Evolutionary conservation across 2,329 filamentous ascomycete genomes (phyloP), one percentile per base, ranked within the genome.

Genomic region (Xylaria sp.): DNA sequence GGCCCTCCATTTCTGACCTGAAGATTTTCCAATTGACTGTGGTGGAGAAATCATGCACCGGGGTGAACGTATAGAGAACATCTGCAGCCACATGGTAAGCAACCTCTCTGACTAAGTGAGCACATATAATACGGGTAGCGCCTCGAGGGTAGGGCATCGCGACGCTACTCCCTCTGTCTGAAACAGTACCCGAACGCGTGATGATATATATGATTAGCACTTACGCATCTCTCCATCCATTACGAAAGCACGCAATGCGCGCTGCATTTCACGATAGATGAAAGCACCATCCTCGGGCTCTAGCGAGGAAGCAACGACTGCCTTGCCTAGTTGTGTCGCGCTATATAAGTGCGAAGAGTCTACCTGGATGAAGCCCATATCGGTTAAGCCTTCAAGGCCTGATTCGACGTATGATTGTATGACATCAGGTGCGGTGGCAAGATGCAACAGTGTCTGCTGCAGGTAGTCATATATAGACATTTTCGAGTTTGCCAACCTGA

Each of bases 281-380:
- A 91, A 92, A 1, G 90, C 71, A 0, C 89, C 89, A 62, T 92
- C 89, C 54, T 90, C 87, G 0, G 88, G 89, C 46, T 88, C 83
- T 34, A 92, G 80, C 1, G 86, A 85, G 2, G 89, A 90, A 8
- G 85, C 83, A 20, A 92, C 88, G 20, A 90, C 83, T 2, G 89
- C 89, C 59, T 80, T 83, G 17, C 89, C 89, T 2, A 92, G 73
- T 44, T 79, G 78, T 0, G 88, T 91, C 1, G 87, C 79, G 38
- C 78, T 69, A 62, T 84, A 90, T 29, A 75, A 79, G 18, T 74
- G 78, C 26, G 75, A 73, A 0, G 75, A 67, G 48, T 82, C 81
- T 4, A 71, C 66, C 2, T 74, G 69, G 13, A 91, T 73, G 20
- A 91, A 82, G 1, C 78, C 76, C 64, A 81, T 77, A 16, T 73